Evolutionary conservation across 768 basidiomycete genomes (phyloP).

Genomic region (Leccinum imitatum): DNA sequence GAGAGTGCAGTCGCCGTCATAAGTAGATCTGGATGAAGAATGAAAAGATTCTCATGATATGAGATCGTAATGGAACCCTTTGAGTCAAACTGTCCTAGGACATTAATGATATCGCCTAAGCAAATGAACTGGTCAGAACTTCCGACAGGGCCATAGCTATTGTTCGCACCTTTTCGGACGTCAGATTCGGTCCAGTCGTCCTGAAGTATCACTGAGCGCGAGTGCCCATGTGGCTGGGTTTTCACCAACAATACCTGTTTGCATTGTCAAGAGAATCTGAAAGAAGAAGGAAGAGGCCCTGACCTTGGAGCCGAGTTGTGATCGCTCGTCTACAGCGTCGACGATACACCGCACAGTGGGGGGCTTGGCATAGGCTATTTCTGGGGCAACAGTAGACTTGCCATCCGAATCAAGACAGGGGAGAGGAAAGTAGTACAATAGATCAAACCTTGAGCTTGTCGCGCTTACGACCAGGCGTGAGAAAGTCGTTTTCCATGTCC

Average conservation of each 20-base stretch:
- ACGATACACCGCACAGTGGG: slow-evolving; percentile 59
- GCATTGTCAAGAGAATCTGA: background rate
- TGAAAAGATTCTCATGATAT: slow-evolving; percentile 64
- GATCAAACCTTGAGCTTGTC: slow-evolving; percentile 22
- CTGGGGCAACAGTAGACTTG: slow-evolving; percentile 17
- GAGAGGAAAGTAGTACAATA: too few relatives aligned
- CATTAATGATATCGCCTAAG: slow-evolving; percentile 80
- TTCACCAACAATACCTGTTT: slow-evolving; percentile 52
- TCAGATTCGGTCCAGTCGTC: slow-evolving; percentile 79
- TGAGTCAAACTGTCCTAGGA: slow-evolving; percentile 52
- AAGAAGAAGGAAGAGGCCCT: background rate
- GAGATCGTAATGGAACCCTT: slow-evolving; percentile 56
- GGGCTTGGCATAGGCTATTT: slow-evolving; percentile 28
- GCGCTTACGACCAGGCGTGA: slow-evolving; percentile 45
- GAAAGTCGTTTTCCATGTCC: slow-evolving; percentile 49
- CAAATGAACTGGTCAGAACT: background rate
- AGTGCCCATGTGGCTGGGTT: slow-evolving; percentile 38
- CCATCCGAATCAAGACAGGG: slow-evolving; percentile 4
- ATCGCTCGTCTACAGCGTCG: slow-evolving; percentile 41
- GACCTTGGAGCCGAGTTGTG: slow-evolving; percentile 27
- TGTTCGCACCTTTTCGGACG: slow-evolving; percentile 52
- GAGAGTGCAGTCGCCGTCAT: slow-evolving; percentile 89
- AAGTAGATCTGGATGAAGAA: slow-evolving; percentile 91
- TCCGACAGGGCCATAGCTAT: background rate
- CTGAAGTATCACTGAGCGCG: slow-evolving; percentile 54